phyloP scores from a whole-genome alignment of 495 filamentous ascomycete genomes.

The Penicillium verhagenii region DNA sequence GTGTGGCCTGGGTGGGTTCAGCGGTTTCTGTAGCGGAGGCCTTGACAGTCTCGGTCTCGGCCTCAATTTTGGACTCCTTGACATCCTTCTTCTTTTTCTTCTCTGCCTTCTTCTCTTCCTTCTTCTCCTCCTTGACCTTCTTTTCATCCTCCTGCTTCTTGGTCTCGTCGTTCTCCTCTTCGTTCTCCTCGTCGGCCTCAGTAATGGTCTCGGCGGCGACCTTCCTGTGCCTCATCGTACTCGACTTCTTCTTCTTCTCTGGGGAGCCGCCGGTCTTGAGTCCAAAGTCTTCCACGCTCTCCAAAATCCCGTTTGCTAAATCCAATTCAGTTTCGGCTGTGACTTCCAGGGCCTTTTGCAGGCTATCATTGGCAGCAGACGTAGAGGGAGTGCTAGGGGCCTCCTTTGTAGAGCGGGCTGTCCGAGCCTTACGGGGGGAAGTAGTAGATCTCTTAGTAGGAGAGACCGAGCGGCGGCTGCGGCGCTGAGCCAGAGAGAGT shows the following conservation, averaged over 20 bases:
- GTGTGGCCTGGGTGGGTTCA: constrained; percentile 69
- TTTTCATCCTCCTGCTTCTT: constrained; percentile 45
- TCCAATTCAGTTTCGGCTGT: constrained; percentile 38
- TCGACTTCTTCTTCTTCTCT: constrained; percentile 32
- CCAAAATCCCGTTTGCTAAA: constrained; percentile 22
- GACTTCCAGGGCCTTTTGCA: constrained; percentile 50
- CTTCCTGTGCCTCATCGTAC: constrained; percentile 33
- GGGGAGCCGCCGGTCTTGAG: constrained; percentile 25
- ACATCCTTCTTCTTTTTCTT: constrained; percentile 19
- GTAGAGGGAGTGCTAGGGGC: constrained; percentile 42
- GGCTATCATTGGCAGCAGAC: constrained; percentile 46
- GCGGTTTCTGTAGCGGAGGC: constrained; percentile 47
- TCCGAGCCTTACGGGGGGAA: constrained; percentile 73
- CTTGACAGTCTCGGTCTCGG: constrained; percentile 13
- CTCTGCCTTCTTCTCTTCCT: constrained; percentile 23
- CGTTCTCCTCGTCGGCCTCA: constrained; percentile 35
- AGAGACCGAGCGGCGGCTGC: constrained; percentile 56
- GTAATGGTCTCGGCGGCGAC: no score
- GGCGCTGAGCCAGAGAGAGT: constrained; percentile 35
- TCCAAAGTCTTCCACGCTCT: constrained; percentile 31
- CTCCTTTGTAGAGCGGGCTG: constrained; percentile 56
- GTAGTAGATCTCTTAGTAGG: constrained; percentile 55
- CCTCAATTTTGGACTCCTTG: constrained; percentile 22
- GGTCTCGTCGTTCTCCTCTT: constrained; percentile 23
- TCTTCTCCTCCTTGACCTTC: constrained; percentile 22